Percentiles rank a stretch among this genome's conserved stretches.
These are phyloP conservation scores for Umbelopsis sp. DNA, from an alignment of 371 early-diverging fungal genomes.

Conservation along the genomic window DNA sequence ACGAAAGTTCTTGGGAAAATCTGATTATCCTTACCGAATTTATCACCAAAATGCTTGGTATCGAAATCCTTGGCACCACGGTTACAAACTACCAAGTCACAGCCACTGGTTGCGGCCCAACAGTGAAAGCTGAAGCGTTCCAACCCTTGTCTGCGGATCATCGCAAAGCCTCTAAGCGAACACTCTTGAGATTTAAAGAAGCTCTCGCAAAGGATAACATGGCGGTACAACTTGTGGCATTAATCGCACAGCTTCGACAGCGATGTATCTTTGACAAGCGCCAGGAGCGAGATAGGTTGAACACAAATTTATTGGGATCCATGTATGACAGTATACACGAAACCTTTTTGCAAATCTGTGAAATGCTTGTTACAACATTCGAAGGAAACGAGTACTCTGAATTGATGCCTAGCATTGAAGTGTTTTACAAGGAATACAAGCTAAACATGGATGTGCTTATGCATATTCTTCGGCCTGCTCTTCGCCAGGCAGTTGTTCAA, in stretches of 20 bases:
- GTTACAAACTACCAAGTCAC: constrained; percentile 63
- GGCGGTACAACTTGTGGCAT: constrained; percentile 59
- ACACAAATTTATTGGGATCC: constrained; percentile 20
- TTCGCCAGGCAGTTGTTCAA: constrained; percentile 18
- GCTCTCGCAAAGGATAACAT: constrained; percentile 60
- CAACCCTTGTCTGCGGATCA: constrained; percentile 49
- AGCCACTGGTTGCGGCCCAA: constrained; percentile 72
- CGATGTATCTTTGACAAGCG: constrained; percentile 45
- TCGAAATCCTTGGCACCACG: constrained; percentile 59
- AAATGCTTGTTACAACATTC: constrained; percentile 64
- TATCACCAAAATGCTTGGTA: constrained; percentile 74
- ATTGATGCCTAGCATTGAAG: constrained; percentile 62
- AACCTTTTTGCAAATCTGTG: constrained; percentile 66
- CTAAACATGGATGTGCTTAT: constrained; percentile 78
- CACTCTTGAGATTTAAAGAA: constrained; percentile 61
- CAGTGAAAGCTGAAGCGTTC: constrained; percentile 57
- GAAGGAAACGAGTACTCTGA: constrained; percentile 60
- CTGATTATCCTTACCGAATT: constrained; percentile 74
- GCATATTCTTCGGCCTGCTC: constrained; percentile 65
- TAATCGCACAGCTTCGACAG: constrained; percentile 59
- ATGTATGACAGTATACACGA: constrained; percentile 52
- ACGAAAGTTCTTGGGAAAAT: constrained; percentile 52
- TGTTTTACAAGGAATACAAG: constrained; percentile 60
- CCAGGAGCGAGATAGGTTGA: constrained; percentile 42
- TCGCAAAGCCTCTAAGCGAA: constrained; percentile 57